These are phyloP conservation scores for Babesia sp. DNA, from an alignment of 169 alveolate genomes.

Conservation along the genomic window DNA sequence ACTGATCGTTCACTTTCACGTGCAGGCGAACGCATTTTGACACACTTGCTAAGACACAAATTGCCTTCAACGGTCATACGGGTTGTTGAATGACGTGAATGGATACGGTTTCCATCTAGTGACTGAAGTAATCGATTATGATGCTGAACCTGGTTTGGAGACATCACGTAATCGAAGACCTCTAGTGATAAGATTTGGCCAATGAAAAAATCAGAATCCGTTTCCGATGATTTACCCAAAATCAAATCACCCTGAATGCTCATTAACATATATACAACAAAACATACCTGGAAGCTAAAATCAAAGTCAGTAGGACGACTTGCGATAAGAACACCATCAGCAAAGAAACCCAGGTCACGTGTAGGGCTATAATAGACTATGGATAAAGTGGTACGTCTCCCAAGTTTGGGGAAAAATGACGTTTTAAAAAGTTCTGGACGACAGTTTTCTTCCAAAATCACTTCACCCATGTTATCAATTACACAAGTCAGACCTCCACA, in stretches of 20 bases:
- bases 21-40: slow-evolving; percentile 38
- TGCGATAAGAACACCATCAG: slow-evolving; percentile 65
- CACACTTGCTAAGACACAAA: slow-evolving; percentile 62
- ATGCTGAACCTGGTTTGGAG: slow-evolving; percentile 76
- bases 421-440: slow-evolving; percentile 74
- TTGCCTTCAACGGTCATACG: slow-evolving; percentile 69
- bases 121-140: slow-evolving; percentile 32
- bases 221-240: slow-evolving; percentile 68
- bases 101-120: slow-evolving; percentile 29
- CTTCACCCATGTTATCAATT: slow-evolving; percentile 76
- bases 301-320: slow-evolving; percentile 58
- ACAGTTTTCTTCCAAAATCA: slow-evolving; percentile 81
- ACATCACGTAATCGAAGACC: slow-evolving; percentile 71
- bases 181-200: slow-evolving; percentile 70
- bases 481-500: slow-evolving; percentile 82
- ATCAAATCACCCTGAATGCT: slow-evolving; percentile 53
- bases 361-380: slow-evolving; percentile 60
- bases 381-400: slow-evolving; percentile 59
- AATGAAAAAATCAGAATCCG: slow-evolving; percentile 72
- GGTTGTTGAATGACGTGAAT: slow-evolving; percentile 30
- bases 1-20: not conserved
- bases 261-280: not conserved
- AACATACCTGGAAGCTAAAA: slow-evolving; percentile 65
- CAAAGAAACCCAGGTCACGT: slow-evolving; percentile 62
- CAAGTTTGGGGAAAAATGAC: slow-evolving; percentile 70